phyloP scores from a whole-genome alignment of 257 asterid genomes.

The Nicotiana otophora region DNA sequence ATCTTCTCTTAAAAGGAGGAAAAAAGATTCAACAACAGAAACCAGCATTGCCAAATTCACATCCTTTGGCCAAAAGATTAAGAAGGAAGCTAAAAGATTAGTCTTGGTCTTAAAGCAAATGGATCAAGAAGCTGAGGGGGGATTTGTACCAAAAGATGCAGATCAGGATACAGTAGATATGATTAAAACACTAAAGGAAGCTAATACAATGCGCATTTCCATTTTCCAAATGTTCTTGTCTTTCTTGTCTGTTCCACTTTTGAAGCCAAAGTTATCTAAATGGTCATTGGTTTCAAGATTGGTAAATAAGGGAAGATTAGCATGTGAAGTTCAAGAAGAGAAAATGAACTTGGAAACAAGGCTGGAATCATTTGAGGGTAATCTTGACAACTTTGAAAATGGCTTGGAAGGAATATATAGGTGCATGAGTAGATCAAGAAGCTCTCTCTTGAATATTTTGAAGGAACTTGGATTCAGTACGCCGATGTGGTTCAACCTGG shows the following conservation, averaged over 20 bases:
- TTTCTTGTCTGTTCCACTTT: slow-evolving; percentile 25
- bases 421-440: slow-evolving; percentile 9
- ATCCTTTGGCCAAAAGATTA: slow-evolving; percentile 6
- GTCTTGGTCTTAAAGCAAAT: neutral
- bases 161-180: neutral
- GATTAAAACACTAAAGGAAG: slow-evolving; percentile 1
- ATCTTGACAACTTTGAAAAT: slow-evolving; percentile 1
- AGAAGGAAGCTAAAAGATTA: slow-evolving; percentile 1
- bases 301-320: slow-evolving; percentile 19
- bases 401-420: slow-evolving; percentile 2
- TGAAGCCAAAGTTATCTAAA: slow-evolving; percentile 24
- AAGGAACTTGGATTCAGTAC: slow-evolving; percentile 9
- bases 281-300: slow-evolving; percentile 37
- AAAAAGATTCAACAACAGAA: slow-evolving; percentile 14
- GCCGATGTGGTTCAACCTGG: neutral
- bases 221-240: slow-evolving; percentile 5
- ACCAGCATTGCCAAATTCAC: slow-evolving; percentile 9
- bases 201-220: neutral
- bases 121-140: neutral
- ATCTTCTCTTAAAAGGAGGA: slow-evolving; percentile 13
- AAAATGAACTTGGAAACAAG: slow-evolving; percentile 6
- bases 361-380: neutral
- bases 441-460: neutral
- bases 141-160: neutral
- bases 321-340: neutral